phyloP scores from a whole-genome alignment of 352 stramenopile genomes.

The Blastocystis sp. region DNA sequence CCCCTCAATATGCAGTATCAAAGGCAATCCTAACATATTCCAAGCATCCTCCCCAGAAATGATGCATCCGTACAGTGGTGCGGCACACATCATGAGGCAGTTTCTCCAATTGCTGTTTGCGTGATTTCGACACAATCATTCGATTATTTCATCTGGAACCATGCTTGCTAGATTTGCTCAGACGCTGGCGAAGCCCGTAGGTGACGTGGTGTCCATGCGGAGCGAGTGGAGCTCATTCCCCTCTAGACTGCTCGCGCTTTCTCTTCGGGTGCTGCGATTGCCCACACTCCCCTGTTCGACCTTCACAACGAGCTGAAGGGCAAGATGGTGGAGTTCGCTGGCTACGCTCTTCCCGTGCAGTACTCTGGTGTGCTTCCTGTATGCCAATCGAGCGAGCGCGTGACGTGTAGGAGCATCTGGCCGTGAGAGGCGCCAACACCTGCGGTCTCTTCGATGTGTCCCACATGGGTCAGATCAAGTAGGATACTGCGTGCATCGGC shows the following conservation, averaged over 20 bases:
- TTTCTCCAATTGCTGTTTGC: neutral
- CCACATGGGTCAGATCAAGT: conserved; percentile 90
- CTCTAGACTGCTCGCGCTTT: conserved; percentile 53
- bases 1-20: neutral
- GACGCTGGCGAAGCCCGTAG: conserved; percentile 5
- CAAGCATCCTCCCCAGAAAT: neutral
- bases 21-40: neutral
- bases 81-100: neutral
- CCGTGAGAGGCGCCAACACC: conserved; percentile 70
- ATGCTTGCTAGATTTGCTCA: conserved; percentile 20
- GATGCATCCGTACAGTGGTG: neutral
- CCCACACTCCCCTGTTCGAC: conserved; percentile 71
- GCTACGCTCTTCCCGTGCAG: conserved; percentile 93
- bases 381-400: neutral
- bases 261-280: conserved; percentile 13
- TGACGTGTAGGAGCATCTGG: conserved; percentile 81
- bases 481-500: conserved; percentile 12
- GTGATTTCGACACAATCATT: neutral
- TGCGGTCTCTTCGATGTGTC: conserved; percentile 91
- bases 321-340: conserved; percentile 90
- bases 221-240: neutral
- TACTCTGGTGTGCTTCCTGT: conserved; percentile 76
- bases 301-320: conserved; percentile 71
- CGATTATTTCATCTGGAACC: neutral
- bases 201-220: neutral